These are phyloP conservation scores for Penicillium sp. DNA, from an alignment of 2,329 filamentous ascomycete species.

Conservation along the genomic window DNA sequence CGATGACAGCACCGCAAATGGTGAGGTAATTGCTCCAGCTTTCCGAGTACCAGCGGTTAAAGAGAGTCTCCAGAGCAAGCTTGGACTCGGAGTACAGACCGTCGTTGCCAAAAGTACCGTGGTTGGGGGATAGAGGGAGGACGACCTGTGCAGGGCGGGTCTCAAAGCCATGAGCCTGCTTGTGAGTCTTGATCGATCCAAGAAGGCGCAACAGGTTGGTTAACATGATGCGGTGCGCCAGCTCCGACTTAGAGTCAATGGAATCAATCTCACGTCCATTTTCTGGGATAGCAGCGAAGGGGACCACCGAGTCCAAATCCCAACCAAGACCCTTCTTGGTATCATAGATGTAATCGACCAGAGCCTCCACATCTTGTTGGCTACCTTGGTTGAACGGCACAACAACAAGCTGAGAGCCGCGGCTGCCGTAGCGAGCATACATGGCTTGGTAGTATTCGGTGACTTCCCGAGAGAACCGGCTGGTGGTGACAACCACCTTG, in stretches of 20 bases:
- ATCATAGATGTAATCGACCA: slow-evolving; percentile 95
- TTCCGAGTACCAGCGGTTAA: slow-evolving; percentile 98
- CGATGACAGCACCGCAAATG: slow-evolving; percentile 96
- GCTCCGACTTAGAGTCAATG: slow-evolving; percentile 95
- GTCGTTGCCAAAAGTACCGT: slow-evolving; percentile 96
- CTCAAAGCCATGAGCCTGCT: slow-evolving; percentile 79
- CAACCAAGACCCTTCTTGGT: slow-evolving; percentile 92
- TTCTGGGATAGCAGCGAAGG: slow-evolving; percentile 95
- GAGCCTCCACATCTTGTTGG: slow-evolving; percentile 92
- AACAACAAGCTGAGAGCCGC: slow-evolving; percentile 92
- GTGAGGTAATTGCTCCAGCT: slow-evolving; percentile 97
- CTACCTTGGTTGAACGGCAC: slow-evolving; percentile 99
- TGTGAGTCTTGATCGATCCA: slow-evolving; percentile 84
- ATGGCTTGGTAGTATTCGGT: slow-evolving; percentile 99
- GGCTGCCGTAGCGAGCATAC: slow-evolving; percentile 89
- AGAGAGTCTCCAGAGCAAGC: slow-evolving; percentile 90
- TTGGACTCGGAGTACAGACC: slow-evolving; percentile 98
- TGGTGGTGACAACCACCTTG: slow-evolving; percentile 94
- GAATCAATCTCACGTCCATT: slow-evolving; percentile 95
- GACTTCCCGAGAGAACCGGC: slow-evolving; percentile 90
- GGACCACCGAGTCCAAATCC: slow-evolving; percentile 94
- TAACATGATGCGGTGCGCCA: slow-evolving; percentile 97
- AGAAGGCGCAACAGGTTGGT: slow-evolving; percentile 92
- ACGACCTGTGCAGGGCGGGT: slow-evolving; percentile 96
- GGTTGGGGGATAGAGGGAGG: slow-evolving; percentile 91